A percentile compares a stretch with the other conserved stretches of the same genome.
Conservation (phyloP, 306 rosid species). For the Quercus suber region DNA sequence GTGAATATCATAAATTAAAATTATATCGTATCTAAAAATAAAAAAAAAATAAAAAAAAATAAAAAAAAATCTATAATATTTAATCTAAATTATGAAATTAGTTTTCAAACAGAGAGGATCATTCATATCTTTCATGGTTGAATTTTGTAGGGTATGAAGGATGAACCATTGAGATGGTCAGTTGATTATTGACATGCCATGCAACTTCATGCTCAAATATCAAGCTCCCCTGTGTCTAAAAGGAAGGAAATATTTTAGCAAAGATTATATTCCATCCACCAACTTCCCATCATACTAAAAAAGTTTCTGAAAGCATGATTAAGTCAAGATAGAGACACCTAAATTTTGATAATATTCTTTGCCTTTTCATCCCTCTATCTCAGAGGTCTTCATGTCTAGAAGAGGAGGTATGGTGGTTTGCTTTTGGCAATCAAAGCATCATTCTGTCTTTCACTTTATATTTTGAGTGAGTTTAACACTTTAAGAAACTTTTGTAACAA, state of each 20-base stretch:
- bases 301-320: conserved; percentile 16
- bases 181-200: too few species aligned
- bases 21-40: too few species aligned
- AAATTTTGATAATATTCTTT: background rate
- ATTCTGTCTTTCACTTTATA: conserved; percentile 22
- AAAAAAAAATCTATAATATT: too few species aligned
- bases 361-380: conserved; percentile 2
- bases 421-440: conserved; percentile 20
- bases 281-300: conserved; percentile 3
- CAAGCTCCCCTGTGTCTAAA: background rate
- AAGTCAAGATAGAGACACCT: conserved; percentile 23
- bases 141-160: too few species aligned
- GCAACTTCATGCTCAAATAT: background rate
- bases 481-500: conserved; percentile 15
- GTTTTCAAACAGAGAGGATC: too few species aligned
- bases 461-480: conserved; percentile 15
- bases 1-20: fast-evolving
- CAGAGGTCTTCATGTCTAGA: background rate
- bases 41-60: too few species aligned
- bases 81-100: too few species aligned
- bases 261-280: conserved; percentile 10
- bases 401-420: conserved; percentile 2
- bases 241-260: background rate
- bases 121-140: too few species aligned
- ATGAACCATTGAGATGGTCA: too few species aligned